Conservation (phyloP, 106 monocot genomes). For the Hemerocallis citrina region DNA sequence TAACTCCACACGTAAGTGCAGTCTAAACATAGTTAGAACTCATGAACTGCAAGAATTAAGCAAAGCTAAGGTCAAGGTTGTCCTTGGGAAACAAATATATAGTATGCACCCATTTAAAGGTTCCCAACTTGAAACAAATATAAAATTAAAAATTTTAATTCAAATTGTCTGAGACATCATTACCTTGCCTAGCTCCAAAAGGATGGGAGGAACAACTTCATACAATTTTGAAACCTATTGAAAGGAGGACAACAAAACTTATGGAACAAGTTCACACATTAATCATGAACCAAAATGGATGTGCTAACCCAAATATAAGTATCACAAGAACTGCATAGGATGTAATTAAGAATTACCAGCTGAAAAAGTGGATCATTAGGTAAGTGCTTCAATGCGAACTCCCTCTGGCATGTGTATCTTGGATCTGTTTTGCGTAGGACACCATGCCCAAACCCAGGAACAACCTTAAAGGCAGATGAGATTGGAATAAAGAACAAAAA, state of each 20-base stretch:
- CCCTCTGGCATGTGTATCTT: slow-evolving; percentile 92
- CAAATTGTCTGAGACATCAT: neutral
- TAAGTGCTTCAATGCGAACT: slow-evolving; percentile 94
- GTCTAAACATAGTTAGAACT: too few species aligned
- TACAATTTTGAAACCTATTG: slow-evolving; percentile 90
- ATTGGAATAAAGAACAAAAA: neutral
- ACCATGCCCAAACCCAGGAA: slow-evolving; percentile 98
- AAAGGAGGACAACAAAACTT: slow-evolving; percentile 2
- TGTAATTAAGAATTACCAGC: slow-evolving; percentile 39
- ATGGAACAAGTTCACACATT: neutral
- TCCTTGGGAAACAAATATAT: neutral
- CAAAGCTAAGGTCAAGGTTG: too few species aligned
- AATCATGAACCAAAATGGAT: neutral
- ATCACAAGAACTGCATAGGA: slow-evolving; percentile 2
- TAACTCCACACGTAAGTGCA: too few species aligned
- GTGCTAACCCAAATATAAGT: neutral
- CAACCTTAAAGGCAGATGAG: slow-evolving; percentile 44
- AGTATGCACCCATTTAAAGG: neutral
- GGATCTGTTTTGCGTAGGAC: slow-evolving; percentile 97
- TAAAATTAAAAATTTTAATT: neutral
- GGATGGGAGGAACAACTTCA: slow-evolving; percentile 93
- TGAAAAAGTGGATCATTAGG: slow-evolving; percentile 96
- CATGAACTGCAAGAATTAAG: too few species aligned
- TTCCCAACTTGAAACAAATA: too few species aligned
- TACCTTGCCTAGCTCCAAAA: slow-evolving; percentile 98